Base-by-base conservation (phyloP, 2,329 filamentous ascomycete genomes). In the Byssoonygena ceratinophila region DNA sequence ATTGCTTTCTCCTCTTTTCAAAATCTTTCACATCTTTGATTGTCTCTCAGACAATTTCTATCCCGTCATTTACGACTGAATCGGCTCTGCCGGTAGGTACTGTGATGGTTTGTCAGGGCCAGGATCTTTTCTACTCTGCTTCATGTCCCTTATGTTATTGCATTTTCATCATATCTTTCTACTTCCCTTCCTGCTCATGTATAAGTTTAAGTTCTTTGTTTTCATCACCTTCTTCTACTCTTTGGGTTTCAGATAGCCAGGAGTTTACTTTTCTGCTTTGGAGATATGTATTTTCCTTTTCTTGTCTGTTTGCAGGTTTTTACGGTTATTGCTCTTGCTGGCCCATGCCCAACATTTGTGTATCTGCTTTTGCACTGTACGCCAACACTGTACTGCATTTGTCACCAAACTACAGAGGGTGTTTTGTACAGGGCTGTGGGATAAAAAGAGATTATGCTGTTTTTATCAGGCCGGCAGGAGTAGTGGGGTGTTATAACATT, bases 151-250 rank as follows among this genome's bases (percentile, higher is more conserved):
- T 40, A 25, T 43, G 25, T 43, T 12, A 11, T 16, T 40, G 25
- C 20, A 40, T 27, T 23, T 31, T 25, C 40, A n/a, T n/a, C n/a
- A n/a, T 22, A 16, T 34, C 12, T 40, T 31, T 47, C 29, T 54
- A 32, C 4, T 34, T 47, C 23, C 14, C 12, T 4, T 34, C 43
- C 23, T 12, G 9, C 25, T 40, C 31, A 47, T 48, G 49, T 53
- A 44, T 52, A 51, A 48, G 45, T 49, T 39, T 44, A 40, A 29
- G 41, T 43, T 46, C 44, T 18, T 32, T 31, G 12, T 32, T 47
- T 41, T 54, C 39, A n/a, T n/a, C n/a, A n/a, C n/a, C n/a, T n/a
- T n/a, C 31, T 43, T 32, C 27, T 36, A 25, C 39, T 27, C 18
- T 29, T 22, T 32, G 9, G 29, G 40, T 45, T 29, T 45, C 40